Conservation (phyloP, 2,329 filamentous ascomycete species). For the Onygena corvina region DNA sequence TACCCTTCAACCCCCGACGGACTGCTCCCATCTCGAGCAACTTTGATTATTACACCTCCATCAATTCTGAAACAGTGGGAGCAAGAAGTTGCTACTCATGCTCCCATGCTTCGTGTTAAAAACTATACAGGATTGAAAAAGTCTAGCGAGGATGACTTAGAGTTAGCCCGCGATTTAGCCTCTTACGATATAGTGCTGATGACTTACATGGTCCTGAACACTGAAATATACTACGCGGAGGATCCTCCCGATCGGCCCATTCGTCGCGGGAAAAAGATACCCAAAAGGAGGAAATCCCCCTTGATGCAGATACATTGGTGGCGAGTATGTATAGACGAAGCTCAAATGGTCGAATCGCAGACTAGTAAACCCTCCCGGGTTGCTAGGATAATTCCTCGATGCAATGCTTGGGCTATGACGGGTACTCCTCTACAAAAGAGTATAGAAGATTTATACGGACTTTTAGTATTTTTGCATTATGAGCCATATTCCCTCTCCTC, state of each 20-base stretch:
- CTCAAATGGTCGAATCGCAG: constrained; percentile 88
- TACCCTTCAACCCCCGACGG: constrained; percentile 17
- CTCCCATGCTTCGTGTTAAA: constrained; percentile 44
- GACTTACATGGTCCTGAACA: constrained; percentile 57
- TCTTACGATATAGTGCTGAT: constrained; percentile 48
- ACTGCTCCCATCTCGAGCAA: constrained; percentile 39
- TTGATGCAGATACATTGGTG: constrained; percentile 77
- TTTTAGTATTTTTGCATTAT: constrained; percentile 69
- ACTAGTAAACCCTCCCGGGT: constrained; percentile 72
- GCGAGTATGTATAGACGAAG: constrained; percentile 57
- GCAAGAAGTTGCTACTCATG: constrained; percentile 46
- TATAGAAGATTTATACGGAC: constrained; percentile 63
- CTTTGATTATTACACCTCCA: constrained; percentile 51
- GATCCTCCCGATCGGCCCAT: constrained; percentile 60
- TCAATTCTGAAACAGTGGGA: constrained; percentile 54
- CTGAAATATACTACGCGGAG: constrained; percentile 66
- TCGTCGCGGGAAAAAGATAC: constrained; percentile 51
- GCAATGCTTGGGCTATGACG: constrained; percentile 84
- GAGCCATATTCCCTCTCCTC: constrained; percentile 59
- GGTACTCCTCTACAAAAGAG: constrained; percentile 80
- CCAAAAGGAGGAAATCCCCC: constrained; percentile 54
- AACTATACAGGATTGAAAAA: constrained; percentile 46
- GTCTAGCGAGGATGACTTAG: constrained; percentile 25
- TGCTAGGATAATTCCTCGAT: constrained; percentile 64
- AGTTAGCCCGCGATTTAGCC: constrained; percentile 37